Conservation (phyloP, 306 rosid species). For the Alnus rubra region DNA sequence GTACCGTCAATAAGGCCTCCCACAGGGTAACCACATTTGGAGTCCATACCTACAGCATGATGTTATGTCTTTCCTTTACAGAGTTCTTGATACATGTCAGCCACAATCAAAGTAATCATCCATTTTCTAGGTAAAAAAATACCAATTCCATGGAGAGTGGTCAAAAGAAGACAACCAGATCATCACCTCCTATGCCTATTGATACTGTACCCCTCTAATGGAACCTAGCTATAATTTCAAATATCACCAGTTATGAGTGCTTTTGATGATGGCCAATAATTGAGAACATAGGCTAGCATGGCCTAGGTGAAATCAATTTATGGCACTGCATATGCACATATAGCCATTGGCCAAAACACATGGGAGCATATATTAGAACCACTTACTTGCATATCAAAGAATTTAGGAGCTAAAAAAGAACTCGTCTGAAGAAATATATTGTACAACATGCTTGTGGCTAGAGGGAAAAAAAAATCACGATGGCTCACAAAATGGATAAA, state of each 20-base stretch:
- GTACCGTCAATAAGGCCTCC: slow-evolving; percentile 92
- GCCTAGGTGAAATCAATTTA: slow-evolving; percentile 14
- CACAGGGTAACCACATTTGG: slow-evolving; percentile 82
- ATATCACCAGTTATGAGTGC: slow-evolving; percentile 14
- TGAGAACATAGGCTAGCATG: slow-evolving; percentile 13
- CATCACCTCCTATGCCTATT: slow-evolving; percentile 13
- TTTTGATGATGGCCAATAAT: slow-evolving; percentile 18
- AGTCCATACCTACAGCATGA: slow-evolving; percentile 78
- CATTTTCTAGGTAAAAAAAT: slow-evolving; percentile 3
- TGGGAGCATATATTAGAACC: slow-evolving; percentile 17
- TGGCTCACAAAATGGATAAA: slow-evolving; percentile 15
- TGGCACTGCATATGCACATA: slow-evolving; percentile 23
- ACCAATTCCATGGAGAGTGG: slow-evolving; percentile 3
- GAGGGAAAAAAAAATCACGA: neutral
- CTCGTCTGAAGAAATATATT: neutral
- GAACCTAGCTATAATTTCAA: slow-evolving; percentile 7
- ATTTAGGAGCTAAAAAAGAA: neutral
- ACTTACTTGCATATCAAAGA: neutral
- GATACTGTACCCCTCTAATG: neutral
- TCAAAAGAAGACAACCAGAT: slow-evolving; percentile 17
- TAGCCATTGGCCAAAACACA: slow-evolving; percentile 17
- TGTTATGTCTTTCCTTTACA: slow-evolving; percentile 11
- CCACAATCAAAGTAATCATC: neutral
- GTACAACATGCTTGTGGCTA: neutral
- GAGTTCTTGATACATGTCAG: slow-evolving; percentile 21